Evolutionary conservation across 2,329 filamentous ascomycete species (phyloP), one percentile per base, ranked within the genome.

Genomic region (Davidsoniella australis): DNA sequence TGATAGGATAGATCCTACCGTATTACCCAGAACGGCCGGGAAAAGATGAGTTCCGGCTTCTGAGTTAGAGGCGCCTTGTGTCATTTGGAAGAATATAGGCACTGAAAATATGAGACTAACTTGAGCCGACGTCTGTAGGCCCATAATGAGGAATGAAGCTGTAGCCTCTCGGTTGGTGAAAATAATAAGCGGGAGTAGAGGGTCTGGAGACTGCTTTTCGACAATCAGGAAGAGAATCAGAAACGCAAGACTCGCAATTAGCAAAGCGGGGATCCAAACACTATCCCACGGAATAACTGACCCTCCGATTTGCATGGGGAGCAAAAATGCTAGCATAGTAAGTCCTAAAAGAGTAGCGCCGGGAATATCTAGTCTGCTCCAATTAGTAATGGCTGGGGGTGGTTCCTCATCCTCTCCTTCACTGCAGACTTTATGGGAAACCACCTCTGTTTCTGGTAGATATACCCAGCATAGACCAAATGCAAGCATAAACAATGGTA

Each of bases 41-140:
- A 85, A 68, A 0, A 86, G 64, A 56, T 83, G 76, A 0, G 72
- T 62, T 0, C 72, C 72, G 0, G 80, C 77, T 1, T 66, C 62
- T 0, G 78, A 76, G 41, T 72, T 76, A 0, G 73, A 76, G 2
- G 69, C 70, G 0, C 67, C 64, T 4, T 71, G 64, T 0, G 78
- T 79, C 1, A 80, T 71, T 51, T 82, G 76, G 54, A 85, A 85
- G 61, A 85, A 85, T 0, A 85, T 61, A 0, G 81, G 81, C 0
- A 84, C 71, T 0, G 72, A 70, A 48, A 77, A 79, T 73, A 83
- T 78, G 2, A 54, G 53, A 5, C 53, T 53, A 2, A 58, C 49
- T 56, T 85, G 81, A 0, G 76, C 73, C 1, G 69, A 67, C 0
- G 66, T 62, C 54, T 82, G 78, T 0, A 73, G 62, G 2, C 65